Evolutionary conservation across 2,329 filamentous ascomycete genomes (phyloP).

Genomic region (Helotiales sp.): DNA sequence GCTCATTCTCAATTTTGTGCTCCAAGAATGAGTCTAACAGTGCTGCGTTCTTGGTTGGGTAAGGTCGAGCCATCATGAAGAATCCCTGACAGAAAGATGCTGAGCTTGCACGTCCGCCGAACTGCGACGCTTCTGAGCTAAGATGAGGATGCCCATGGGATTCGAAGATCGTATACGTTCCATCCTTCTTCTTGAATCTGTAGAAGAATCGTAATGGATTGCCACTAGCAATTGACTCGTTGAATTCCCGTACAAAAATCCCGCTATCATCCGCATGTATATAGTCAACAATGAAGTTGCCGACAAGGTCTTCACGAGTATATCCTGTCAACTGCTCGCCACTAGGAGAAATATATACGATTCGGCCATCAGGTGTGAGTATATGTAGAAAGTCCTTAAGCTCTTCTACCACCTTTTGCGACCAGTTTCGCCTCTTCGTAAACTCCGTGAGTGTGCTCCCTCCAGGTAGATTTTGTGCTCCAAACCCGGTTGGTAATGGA

Average conservation of each 20-base stretch:
- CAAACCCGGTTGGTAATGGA: slow-evolving; percentile 34
- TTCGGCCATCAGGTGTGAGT: slow-evolving; percentile 78
- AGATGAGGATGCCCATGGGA: slow-evolving; percentile 92
- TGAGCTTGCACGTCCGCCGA: slow-evolving; percentile 59
- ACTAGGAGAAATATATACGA: slow-evolving; percentile 84
- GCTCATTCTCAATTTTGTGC: slow-evolving; percentile 95
- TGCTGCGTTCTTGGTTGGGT: slow-evolving; percentile 83
- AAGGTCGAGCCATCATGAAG: slow-evolving; percentile 89
- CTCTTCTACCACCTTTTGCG: slow-evolving; percentile 85
- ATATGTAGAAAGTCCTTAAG: slow-evolving; percentile 87
- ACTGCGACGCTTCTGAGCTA: slow-evolving; percentile 64
- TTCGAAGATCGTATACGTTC: slow-evolving; percentile 78
- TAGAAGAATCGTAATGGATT: slow-evolving; percentile 82
- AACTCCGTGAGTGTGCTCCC: slow-evolving; percentile 64
- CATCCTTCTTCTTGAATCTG: slow-evolving; percentile 75
- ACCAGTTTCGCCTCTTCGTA: slow-evolving; percentile 74
- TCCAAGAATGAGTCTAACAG: slow-evolving; percentile 91
- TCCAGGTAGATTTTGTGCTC: slow-evolving; percentile 25
- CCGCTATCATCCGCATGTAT: slow-evolving; percentile 84
- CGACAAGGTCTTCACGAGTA: slow-evolving; percentile 66
- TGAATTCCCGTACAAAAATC: slow-evolving; percentile 84
- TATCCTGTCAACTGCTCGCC: slow-evolving; percentile 75
- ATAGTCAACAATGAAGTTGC: slow-evolving; percentile 75
- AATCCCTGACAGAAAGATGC: slow-evolving; percentile 80
- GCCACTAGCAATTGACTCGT: slow-evolving; percentile 83